Base-by-base conservation (phyloP, 441 rosid genomes). In the Biscutella auriculata region DNA sequence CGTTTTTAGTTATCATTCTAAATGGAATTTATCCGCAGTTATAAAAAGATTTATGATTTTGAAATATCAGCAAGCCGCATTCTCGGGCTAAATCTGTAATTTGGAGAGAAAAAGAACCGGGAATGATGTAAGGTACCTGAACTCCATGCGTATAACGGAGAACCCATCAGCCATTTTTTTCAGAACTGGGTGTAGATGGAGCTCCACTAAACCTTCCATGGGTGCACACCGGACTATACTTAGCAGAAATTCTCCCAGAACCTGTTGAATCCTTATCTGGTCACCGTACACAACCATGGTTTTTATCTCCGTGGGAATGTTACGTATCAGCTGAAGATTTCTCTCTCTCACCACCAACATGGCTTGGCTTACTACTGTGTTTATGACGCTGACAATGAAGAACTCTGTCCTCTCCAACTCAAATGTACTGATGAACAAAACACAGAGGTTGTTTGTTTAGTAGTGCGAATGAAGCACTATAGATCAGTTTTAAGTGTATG, bases 291-390 rank as follows among this genome's bases (percentile, higher is more conserved):
- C 92, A 41, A 79, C 77, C 55, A 87, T 74, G 16, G 89, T 71
- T 74, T 87, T 87, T 47, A 87, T 73, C 73, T 87, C 95, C 53
- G 68, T 82, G 1, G 95, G 95, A 62, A 90, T 90, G 74, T 90
- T 85, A 15, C 84, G 87, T 43, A 87, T 81, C 68, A 87, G 71
- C 65, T 90, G 87, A 17, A 90, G 73, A 52, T 71, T 78, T 77
- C 85, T 82, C 65, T 83, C 92, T 58, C 80, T 79, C 55, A 83
- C 64, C 63, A 81, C 50, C 35, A 79, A 56, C 91, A 84, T 84
- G 27, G 79, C 87, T 84, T 90, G 97, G 84, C 94, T 84, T 62
- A 87, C 87, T 40, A 90, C 91, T 16, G 94, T 89, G 68, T 90
- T 79, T 58, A 87, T 81, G 57, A 90, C 86, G 61, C 80, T 76